Base-by-base conservation (phyloP, 192 early-diverging fungal species). In the Coemansia biformis region DNA sequence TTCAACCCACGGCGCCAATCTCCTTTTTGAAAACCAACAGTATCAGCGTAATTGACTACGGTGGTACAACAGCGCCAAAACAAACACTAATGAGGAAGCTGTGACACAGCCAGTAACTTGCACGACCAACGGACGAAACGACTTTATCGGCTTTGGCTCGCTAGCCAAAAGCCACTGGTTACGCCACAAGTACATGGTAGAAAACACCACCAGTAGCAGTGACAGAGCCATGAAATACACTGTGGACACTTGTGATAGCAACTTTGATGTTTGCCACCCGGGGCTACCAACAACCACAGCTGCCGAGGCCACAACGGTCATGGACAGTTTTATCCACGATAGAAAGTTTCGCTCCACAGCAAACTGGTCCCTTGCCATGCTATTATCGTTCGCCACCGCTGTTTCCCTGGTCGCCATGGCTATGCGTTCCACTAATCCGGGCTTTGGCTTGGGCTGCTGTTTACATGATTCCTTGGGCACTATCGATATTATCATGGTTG, bases 331-430 rank as follows among this genome's bases (percentile, higher is more conserved):
- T 30, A 64, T 19, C 68, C 68, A 72, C 15, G 68, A 55, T 34
- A 72, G 57, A 51, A 72, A 72, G 45, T 64, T 72, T 29, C 68
- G 57, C 36, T 72, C 68, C 4, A 43, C 52, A 0, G 68, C 68
- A 57, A 72, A 65, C 45, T 72, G 68, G 49, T 72, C 68, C 22
- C 68, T 61, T 13, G 68, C 68, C 62, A 72, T 64, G 42, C 68
- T 72, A 57, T 45, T 36, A 13, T 72, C 68, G 42, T 72, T 72
- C 3, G 59, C 57, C 8, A 72, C 29, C 1, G 9, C 29, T 9
- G 29, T 30, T 5, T 1, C n/a, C n/a, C n/a, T n/a, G n/a, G n/a
- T n/a, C n/a, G n/a, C n/a, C n/a, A n/a, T n/a, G n/a, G n/a, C n/a
- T n/a, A n/a, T n/a, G n/a, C n/a, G n/a, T n/a, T n/a, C n/a, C n/a